These are phyloP conservation scores for Alectoria sarmentosa DNA, from an alignment of 495 filamentous ascomycete genomes.

Conservation along the genomic window DNA sequence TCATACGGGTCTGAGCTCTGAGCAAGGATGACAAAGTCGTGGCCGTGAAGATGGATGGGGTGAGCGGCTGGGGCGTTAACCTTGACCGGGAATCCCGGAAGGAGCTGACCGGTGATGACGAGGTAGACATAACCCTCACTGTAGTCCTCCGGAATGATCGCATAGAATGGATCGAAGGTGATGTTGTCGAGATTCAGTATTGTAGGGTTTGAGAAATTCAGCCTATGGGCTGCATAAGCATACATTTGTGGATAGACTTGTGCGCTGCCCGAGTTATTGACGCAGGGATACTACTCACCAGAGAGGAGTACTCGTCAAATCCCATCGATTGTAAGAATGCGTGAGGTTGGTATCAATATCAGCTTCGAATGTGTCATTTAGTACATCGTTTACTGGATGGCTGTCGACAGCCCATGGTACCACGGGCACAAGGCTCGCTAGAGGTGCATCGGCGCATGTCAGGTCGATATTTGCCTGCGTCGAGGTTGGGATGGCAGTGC, in stretches of 20 bases:
- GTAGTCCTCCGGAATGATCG: constrained; percentile 13
- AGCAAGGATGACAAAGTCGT: constrained; percentile 32
- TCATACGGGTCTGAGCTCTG: constrained; percentile 23
- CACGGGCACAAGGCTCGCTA: constrained; percentile 29
- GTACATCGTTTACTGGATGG: constrained; percentile 13
- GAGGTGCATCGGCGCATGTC: constrained; percentile 29
- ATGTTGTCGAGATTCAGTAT: constrained; percentile 21
- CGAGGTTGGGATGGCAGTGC: constrained; percentile 24
- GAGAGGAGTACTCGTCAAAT: constrained; percentile 7
- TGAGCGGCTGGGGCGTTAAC: not conserved
- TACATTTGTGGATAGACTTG: not conserved
- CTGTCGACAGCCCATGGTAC: constrained; percentile 17
- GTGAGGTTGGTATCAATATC: not conserved
- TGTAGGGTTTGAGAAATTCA: constrained; percentile 25
- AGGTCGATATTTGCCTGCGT: constrained; percentile 14
- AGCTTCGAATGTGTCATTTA: constrained; percentile 9
- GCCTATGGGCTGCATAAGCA: constrained; percentile 7
- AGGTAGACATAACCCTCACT: constrained; percentile 14
- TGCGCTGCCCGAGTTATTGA: not conserved
- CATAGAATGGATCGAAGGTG: not conserved
- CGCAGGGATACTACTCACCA: not conserved
- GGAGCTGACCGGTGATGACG: constrained; percentile 1
- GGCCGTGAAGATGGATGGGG: constrained; percentile 30
- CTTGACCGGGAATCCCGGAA: not conserved
- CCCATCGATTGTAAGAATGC: constrained; percentile 7